Evolutionary conservation across 2,329 filamentous ascomycete genomes (phyloP).

Genomic region (Claviceps spartinae): DNA sequence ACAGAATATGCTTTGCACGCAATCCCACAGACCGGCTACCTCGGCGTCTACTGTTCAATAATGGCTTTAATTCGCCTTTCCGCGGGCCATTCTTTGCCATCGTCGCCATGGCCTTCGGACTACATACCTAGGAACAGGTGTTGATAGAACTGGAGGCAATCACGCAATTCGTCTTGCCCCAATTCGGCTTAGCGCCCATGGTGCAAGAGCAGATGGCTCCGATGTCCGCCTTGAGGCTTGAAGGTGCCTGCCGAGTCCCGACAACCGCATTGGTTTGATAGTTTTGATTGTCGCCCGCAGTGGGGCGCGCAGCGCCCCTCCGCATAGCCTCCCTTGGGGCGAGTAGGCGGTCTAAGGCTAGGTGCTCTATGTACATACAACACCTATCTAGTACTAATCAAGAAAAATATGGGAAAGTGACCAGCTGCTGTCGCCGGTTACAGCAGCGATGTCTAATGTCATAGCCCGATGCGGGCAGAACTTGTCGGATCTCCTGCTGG

Average conservation of each 20-base stretch:
- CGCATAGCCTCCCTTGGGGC: no score
- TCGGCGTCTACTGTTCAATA: neutral
- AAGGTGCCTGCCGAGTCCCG: constrained; percentile 1
- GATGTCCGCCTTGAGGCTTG: constrained; percentile 6
- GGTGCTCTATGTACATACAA: no score
- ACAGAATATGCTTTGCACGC: neutral
- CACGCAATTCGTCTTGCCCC: constrained; percentile 25
- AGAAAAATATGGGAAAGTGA: no score
- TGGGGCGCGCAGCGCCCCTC: no score
- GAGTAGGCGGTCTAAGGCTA: no score
- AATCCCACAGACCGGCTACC: neutral
- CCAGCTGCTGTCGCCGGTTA: no score
- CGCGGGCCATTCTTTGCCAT: neutral
- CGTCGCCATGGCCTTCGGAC: neutral
- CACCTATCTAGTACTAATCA: no score
- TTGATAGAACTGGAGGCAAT: constrained; percentile 23
- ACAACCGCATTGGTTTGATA: constrained; percentile 4
- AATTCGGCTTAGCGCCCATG: constrained; percentile 18
- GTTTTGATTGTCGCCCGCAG: no score
- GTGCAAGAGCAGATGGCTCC: constrained; percentile 12
- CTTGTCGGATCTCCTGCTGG: no score
- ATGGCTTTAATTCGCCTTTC: neutral
- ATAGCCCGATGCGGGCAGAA: no score
- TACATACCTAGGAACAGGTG: constrained; percentile 14
- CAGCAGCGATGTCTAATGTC: no score